These are phyloP conservation scores for Porcisia deanei DNA, from an alignment of 208 protist species.

Conservation along the genomic window DNA sequence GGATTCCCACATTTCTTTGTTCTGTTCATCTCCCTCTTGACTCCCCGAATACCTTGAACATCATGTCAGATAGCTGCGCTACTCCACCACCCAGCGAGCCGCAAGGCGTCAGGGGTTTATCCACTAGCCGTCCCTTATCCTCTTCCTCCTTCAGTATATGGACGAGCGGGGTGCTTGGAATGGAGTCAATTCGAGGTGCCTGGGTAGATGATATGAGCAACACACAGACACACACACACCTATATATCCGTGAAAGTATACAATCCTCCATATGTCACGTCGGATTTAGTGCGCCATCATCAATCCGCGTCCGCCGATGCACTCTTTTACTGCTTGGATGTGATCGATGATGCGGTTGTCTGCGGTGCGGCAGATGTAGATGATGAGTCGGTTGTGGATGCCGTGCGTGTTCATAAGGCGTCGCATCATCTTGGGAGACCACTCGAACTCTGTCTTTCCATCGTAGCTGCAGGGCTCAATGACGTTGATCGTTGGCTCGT, in stretches of 20 bases:
- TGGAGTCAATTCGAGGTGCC: background rate
- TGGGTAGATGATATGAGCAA: background rate
- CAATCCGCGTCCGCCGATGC: constrained; percentile 85
- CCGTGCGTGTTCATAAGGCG: constrained; percentile 82
- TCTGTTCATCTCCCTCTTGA: background rate
- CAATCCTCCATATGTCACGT: background rate
- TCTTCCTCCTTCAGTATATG: background rate
- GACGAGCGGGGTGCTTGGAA: too few species aligned
- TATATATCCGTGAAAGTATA: background rate
- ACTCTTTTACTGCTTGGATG: constrained; percentile 86
- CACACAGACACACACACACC: background rate
- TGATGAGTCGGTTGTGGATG: constrained; percentile 86
- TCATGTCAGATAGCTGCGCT: background rate
- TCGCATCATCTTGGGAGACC: constrained; percentile 93
- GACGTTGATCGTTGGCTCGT: constrained; percentile 83
- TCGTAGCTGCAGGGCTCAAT: constrained; percentile 90
- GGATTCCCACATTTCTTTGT: too few species aligned
- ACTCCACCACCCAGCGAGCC: background rate
- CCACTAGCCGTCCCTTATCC: background rate
- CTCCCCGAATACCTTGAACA: background rate
- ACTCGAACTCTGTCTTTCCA: constrained; percentile 90
- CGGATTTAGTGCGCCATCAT: constrained; percentile 81
- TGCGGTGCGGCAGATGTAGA: constrained; percentile 85
- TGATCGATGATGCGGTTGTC: constrained; percentile 92
- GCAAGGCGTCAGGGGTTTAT: background rate